A percentile compares a stretch with the other conserved stretches of the same genome.
Conservation (phyloP, 768 basidiomycete species). For the Leccinum rimulosum region DNA sequence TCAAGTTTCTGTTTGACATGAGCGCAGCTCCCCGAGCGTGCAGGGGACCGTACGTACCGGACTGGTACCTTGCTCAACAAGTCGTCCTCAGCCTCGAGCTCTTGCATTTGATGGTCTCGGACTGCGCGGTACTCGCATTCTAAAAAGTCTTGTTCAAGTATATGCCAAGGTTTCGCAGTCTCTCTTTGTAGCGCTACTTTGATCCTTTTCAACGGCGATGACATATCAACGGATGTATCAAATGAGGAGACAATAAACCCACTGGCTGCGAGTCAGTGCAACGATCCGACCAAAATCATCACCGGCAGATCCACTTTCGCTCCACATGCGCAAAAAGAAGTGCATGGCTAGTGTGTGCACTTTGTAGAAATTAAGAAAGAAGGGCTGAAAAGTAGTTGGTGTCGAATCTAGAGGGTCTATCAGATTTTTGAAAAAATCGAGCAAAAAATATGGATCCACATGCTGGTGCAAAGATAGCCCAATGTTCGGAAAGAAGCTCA, state of each 20-base stretch:
- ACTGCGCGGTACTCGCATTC: constrained; percentile 85
- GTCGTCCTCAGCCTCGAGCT: constrained; percentile 86
- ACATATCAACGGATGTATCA: constrained; percentile 6
- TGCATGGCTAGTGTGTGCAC: constrained; percentile 78
- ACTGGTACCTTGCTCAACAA: constrained; percentile 82
- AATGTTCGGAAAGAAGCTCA: constrained; percentile 79
- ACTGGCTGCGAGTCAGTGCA: constrained; percentile 83
- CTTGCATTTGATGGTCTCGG: constrained; percentile 85
- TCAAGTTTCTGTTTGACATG: constrained; percentile 60
- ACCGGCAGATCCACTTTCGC: constrained; percentile 73
- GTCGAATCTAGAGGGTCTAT: constrained; percentile 53
- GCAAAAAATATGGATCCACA: constrained; percentile 46
- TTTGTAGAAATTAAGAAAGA: constrained; percentile 80
- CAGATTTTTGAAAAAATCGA: not conserved
- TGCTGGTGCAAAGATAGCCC: constrained; percentile 82
- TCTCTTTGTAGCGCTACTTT: constrained; percentile 75
- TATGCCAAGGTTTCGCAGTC: constrained; percentile 75
- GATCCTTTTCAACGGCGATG: constrained; percentile 44
- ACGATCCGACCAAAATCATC: constrained; percentile 79
- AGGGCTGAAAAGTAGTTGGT: constrained; percentile 79
- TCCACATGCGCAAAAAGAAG: constrained; percentile 94
- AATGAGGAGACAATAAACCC: constrained; percentile 31
- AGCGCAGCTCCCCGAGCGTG: not conserved
- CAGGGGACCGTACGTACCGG: constrained; percentile 47
- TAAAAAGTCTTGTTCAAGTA: constrained; percentile 77